These are phyloP conservation scores for Talaromyces sp. DNA, from an alignment of 2,329 filamentous ascomycete species.

Conservation along the genomic window DNA sequence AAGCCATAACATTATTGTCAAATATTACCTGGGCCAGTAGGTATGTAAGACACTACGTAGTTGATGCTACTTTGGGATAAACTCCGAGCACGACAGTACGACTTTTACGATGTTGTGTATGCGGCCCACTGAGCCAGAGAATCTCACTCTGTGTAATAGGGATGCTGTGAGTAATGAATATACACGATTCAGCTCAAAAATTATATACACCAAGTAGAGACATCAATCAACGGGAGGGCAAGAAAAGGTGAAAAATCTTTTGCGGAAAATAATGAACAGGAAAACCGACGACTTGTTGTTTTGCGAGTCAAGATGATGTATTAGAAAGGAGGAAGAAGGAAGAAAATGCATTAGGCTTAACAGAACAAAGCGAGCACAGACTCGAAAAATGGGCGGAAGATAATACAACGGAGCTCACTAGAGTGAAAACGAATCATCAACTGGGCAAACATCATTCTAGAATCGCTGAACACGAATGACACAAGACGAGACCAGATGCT, in stretches of 20 bases:
- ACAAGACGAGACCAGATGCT: conserved; percentile 3
- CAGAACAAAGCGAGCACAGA: neutral
- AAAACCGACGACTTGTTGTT: too few species aligned
- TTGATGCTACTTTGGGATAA: neutral
- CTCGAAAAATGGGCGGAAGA: neutral
- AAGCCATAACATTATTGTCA: too few species aligned
- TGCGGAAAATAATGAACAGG: neutral
- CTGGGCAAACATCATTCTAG: conserved; percentile 1
- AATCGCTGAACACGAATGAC: conserved; percentile 1
- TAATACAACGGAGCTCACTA: neutral
- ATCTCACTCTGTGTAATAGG: too few species aligned
- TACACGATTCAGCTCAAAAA: neutral
- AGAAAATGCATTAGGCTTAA: neutral
- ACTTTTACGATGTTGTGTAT: neutral
- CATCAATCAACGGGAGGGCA: neutral
- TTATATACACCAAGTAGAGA: neutral
- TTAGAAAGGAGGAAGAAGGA: neutral
- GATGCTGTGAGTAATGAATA: neutral
- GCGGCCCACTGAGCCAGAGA: neutral
- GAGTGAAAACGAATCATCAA: neutral
- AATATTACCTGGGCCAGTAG: too few species aligned
- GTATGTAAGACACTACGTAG: neutral
- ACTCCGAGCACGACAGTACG: neutral
- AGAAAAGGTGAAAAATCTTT: neutral
- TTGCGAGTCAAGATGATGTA: neutral